Base-by-base conservation (phyloP, 768 basidiomycete genomes). In the Auricularia sp. region DNA sequence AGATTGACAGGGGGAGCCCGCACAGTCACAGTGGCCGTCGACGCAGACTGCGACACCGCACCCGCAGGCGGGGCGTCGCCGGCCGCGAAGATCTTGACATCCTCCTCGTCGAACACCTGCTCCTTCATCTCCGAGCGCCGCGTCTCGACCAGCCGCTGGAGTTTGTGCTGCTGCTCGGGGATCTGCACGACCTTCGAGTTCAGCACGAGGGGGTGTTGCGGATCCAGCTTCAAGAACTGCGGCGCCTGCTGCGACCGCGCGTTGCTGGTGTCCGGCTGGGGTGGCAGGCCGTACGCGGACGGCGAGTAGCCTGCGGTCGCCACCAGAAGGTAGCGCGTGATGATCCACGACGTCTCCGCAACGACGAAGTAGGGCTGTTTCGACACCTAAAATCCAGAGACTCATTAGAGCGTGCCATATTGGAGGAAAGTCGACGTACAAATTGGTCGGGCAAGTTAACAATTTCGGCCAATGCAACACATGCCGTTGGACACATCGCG, bases 311-410 rank as follows among this genome's bases (percentile, higher is more conserved):
- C 56, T 18, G 63, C 64, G 10, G 77, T 76, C 72, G 76, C 79
- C 36, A 89, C 81, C 53, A 88, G 75, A 1, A 88, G 77, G 72
- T 87, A 89, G 7, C 86, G 86, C 67, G 84, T 86, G 62, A 87
- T 78, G 62, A 88, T 86, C 87, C 87, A 89, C 51, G 84, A 79
- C 1, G 86, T 85, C 63, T 87, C 75, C 21, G 81, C 72, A 44
- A 88, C 80, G 3, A 88, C 87, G 65, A 84, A 83, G 70, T 82
- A 81, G 0, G 82, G 81, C 51, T 76, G 75, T 0, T 68, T 68
- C 12, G 66, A 66, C 33, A 51, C 59, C 59, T 42, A n/a, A n/a
- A n/a, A n/a, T n/a, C n/a, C n/a, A n/a, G n/a, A n/a, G n/a, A n/a
- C n/a, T n/a, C n/a, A n/a, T n/a, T n/a, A n/a, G n/a, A n/a, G n/a